These are phyloP conservation scores for Tinospora cordifolia DNA, from an alignment of 164 flowering plant genomes.

Conservation along the genomic window DNA sequence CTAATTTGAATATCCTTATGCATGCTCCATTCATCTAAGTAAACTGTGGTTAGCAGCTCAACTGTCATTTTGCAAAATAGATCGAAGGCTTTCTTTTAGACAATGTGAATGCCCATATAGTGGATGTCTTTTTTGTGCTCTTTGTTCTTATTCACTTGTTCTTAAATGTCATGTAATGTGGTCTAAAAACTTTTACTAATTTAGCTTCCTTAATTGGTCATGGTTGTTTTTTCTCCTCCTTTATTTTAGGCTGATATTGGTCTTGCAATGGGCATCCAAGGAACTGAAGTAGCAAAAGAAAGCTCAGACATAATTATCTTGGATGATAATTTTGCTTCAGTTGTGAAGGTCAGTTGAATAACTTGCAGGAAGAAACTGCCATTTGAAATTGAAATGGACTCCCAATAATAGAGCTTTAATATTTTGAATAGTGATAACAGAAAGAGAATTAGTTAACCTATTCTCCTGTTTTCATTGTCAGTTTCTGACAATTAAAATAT, in stretches of 20 bases:
- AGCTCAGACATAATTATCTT: constrained; percentile 93
- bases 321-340: constrained; percentile 92
- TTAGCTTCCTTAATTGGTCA: not conserved
- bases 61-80: no score
- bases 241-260: constrained; percentile 84
- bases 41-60: not conserved
- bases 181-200: not conserved
- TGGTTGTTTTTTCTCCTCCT: not conserved
- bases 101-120: not conserved
- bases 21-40: not conserved
- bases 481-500: no score
- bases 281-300: constrained; percentile 98
- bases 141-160: not conserved
- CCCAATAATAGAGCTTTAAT: no score
- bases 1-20: no score
- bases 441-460: no score
- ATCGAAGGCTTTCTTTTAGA: not conserved
- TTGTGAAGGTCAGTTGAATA: constrained; percentile 67
- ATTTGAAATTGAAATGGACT: not conserved
- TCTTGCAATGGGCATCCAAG: constrained; percentile 92
- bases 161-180: not conserved
- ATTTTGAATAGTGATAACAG: no score
- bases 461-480: no score
- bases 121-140: not conserved
- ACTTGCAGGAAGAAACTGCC: not conserved